A percentile compares a stretch with the other conserved stretches of the same genome.
Evolutionary conservation across 768 basidiomycete species (phyloP).

Genomic region (Rhizopogon sp.): DNA sequence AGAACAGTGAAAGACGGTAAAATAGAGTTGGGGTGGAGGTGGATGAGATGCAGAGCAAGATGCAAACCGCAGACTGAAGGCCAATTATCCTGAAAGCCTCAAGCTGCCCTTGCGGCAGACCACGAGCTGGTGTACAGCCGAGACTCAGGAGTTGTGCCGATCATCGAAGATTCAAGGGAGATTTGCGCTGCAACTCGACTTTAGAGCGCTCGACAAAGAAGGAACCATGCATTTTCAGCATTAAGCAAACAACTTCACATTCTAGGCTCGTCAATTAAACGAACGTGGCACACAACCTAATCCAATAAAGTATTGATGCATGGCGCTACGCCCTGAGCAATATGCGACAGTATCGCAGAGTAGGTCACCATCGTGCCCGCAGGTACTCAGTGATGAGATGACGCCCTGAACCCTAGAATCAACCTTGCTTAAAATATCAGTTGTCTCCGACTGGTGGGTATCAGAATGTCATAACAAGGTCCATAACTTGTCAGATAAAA

Average conservation of each 20-base stretch:
- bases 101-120: neutral
- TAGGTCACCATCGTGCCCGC: neutral
- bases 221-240: neutral
- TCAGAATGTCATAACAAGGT: neutral
- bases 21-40: neutral
- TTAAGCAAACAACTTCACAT: neutral
- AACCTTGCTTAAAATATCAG: constrained; percentile 10
- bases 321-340: neutral
- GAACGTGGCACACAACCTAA: neutral
- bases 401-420: constrained; percentile 16
- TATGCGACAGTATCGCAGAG: neutral
- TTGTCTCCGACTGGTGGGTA: constrained; percentile 9
- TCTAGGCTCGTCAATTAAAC: neutral
- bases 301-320: neutral
- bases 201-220: neutral
- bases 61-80: neutral
- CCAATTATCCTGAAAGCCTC: constrained; percentile 1
- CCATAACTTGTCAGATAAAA: neutral
- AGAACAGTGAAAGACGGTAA: neutral
- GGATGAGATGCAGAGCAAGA: neutral
- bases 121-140: neutral
- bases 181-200: neutral
- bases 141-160: neutral
- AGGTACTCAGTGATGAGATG: neutral
- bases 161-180: neutral